phyloP scores from a whole-genome alignment of 1,284 basidiomycete species.

The Rhodotorula mucilaginosa region DNA sequence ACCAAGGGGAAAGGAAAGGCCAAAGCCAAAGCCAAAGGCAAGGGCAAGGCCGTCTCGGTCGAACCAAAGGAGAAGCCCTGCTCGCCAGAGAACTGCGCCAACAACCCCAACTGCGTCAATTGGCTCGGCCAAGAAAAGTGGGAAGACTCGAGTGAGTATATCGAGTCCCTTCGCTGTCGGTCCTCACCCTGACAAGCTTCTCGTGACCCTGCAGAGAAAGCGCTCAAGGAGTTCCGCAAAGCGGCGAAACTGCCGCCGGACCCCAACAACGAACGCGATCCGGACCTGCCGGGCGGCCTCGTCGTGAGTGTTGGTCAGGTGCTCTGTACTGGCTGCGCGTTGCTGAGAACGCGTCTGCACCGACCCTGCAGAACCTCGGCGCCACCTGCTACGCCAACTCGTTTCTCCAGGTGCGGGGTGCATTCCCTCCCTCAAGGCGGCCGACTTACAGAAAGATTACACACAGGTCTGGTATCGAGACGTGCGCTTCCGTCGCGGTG shows the following conservation, averaged over 20 bases:
- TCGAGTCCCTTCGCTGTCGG: no score
- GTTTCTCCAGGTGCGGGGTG: conserved; percentile 67
- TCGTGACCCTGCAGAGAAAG: conserved; percentile 51
- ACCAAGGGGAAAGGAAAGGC: conserved; percentile 8
- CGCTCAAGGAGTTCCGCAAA: conserved; percentile 59
- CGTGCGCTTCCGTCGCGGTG: conserved; percentile 61
- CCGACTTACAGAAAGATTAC: no score
- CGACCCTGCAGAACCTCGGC: conserved; percentile 68
- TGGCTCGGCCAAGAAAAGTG: conserved; percentile 75
- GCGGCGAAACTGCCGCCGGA: conserved; percentile 57
- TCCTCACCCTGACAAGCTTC: neutral
- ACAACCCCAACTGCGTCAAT: conserved; percentile 77
- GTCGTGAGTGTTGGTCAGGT: conserved; percentile 55
- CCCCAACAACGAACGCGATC: conserved; percentile 57
- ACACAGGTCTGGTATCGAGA: conserved; percentile 65
- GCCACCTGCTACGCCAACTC: conserved; percentile 76
- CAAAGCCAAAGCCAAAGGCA: conserved; percentile 12
- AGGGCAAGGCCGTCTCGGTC: conserved; percentile 12
- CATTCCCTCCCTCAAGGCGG: neutral
- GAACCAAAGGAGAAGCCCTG: conserved; percentile 51
- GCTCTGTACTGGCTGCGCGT: conserved; percentile 21
- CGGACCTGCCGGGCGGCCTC: conserved; percentile 70
- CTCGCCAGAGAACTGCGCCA: conserved; percentile 63
- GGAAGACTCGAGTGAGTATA: conserved; percentile 61
- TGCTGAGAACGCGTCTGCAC: neutral